Percentiles rank a stretch among this genome's conserved stretches.
phyloP scores from a whole-genome alignment of 2,329 filamentous ascomycete species.

The Exophiala aquamarina region DNA sequence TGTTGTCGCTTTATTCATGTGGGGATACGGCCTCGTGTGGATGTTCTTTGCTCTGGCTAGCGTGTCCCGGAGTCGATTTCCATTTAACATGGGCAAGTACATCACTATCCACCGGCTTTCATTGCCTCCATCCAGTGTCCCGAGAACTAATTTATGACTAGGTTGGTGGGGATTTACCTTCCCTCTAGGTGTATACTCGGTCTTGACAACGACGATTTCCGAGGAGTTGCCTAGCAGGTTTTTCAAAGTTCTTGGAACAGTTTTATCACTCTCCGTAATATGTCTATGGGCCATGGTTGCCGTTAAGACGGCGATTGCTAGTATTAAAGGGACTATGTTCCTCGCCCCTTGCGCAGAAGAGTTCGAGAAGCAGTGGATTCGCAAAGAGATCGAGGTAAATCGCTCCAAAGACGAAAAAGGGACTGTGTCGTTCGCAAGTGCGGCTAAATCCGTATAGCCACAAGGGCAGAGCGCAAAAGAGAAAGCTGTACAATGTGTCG shows the following conservation, averaged over 20 bases:
- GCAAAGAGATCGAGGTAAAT: too few relatives aligned
- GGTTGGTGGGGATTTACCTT: constrained; percentile 65
- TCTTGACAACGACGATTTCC: constrained; percentile 43
- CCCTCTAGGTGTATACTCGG: constrained; percentile 57
- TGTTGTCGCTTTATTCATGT: constrained; percentile 35
- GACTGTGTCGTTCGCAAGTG: too few relatives aligned
- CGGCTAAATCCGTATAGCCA: too few relatives aligned
- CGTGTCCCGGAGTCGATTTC: constrained; percentile 42
- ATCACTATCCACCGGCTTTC: too few relatives aligned
- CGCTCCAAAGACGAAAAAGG: too few relatives aligned
- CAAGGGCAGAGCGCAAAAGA: too few relatives aligned
- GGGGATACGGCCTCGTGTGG: constrained; percentile 41
- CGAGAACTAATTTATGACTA: constrained; percentile 45
- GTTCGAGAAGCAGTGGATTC: too few relatives aligned
- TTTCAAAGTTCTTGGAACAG: constrained; percentile 57
- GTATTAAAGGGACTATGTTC: constrained; percentile 51
- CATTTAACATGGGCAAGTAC: constrained; percentile 65
- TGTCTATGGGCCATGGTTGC: constrained; percentile 58
- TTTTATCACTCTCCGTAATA: constrained; percentile 52
- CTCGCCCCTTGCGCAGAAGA: too few relatives aligned
- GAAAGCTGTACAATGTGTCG: too few relatives aligned
- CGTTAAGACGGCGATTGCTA: constrained; percentile 49
- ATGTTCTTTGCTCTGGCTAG: constrained; percentile 38
- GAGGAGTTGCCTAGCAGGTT: constrained; percentile 54
- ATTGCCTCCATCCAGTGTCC: constrained; percentile 55